Conservation (phyloP, 2,329 filamentous ascomycete species). For the Dactylellina leptospora region DNA sequence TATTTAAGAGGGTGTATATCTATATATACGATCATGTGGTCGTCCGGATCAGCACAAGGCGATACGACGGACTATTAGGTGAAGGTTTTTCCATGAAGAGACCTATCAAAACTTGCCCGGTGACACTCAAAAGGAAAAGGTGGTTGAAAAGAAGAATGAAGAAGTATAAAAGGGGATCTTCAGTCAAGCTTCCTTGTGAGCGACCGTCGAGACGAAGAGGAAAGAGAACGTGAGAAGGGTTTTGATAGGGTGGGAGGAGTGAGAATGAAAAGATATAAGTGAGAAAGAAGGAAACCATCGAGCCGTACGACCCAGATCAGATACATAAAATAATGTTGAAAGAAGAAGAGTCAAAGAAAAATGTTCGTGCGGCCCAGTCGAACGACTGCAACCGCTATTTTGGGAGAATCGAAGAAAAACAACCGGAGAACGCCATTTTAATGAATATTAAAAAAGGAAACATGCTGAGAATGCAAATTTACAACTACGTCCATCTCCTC, state of each 20-base stretch:
- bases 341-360: slow-evolving; percentile 12
- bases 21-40: slow-evolving; percentile 35
- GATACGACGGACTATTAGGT: slow-evolving; percentile 53
- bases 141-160: slow-evolving; percentile 1
- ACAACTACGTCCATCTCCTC: slow-evolving; percentile 27
- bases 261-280: slow-evolving; percentile 11
- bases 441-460: slow-evolving; percentile 14
- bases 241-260: slow-evolving; percentile 4
- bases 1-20: slow-evolving; percentile 10
- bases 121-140: slow-evolving; percentile 13
- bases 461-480: slow-evolving; percentile 33
- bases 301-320: slow-evolving; percentile 24
- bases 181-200: slow-evolving; percentile 50
- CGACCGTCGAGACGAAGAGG: slow-evolving; percentile 47
- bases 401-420: slow-evolving; percentile 16
- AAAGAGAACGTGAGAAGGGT: slow-evolving; percentile 13
- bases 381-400: slow-evolving; percentile 18
- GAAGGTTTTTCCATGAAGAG: slow-evolving; percentile 45
- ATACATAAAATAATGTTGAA: slow-evolving; percentile 13
- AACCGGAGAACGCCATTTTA: slow-evolving; percentile 34
- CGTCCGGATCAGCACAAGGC: slow-evolving; percentile 52
- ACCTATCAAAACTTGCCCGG: slow-evolving; percentile 48
- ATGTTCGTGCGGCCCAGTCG: slow-evolving; percentile 5
- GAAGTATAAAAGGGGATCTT: slow-evolving; percentile 22
- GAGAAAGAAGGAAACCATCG: slow-evolving; percentile 5